Base-by-base conservation (phyloP, 1,139 yeast species). In the Geotrichum histeridarum region DNA sequence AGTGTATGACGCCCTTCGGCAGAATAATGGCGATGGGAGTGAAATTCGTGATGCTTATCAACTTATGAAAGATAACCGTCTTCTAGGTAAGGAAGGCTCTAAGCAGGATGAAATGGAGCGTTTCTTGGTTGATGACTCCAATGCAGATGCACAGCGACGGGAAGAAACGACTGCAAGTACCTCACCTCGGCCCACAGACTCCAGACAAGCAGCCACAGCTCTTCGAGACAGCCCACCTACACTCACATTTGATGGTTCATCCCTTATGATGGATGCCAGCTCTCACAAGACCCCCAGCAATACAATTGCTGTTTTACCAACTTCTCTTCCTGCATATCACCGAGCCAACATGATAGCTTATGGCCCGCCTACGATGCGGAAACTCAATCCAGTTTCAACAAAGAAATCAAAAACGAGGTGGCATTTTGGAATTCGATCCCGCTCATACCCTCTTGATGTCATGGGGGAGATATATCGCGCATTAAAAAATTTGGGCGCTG, bases 381-480 rank as follows among this genome's bases (percentile, higher is more conserved):
- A 84, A 62, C 80, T 87, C 49, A 81, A 81, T 54, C 95, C 96
- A 1, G 80, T 86, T 22, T 78, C 87, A 9, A 78, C 86, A 42
- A 90, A 90, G 68, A 89, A 88, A 68, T 86, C 93, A 62, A 93
- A 89, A 70, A 89, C 96, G 8, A 83, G 96, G 71, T 93, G 99
- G 99, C 99, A 93, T 75, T 94, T 94, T 68, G 99, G 99, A 58
- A 93, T 93, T 58, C 78, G 99, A 66, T 89, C 97, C 8, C 79
- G 98, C 64, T 89, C 97, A 0, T 93, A 93, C 67, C 99, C 99
- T 38, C 76, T 93, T 61, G 99, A 93, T 69, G 99, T 93, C 8
- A 93, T 93, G 99, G 97, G 98, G 32, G 99, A 94, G 68, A 91
- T 93, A 42, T 93, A 94, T 71, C 78, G 97, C 46, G 99, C 99